Evolutionary conservation across 2,329 filamentous ascomycete species (phyloP), one percentile per base, ranked within the genome.

Genomic region (Pseudocercospora musae): DNA sequence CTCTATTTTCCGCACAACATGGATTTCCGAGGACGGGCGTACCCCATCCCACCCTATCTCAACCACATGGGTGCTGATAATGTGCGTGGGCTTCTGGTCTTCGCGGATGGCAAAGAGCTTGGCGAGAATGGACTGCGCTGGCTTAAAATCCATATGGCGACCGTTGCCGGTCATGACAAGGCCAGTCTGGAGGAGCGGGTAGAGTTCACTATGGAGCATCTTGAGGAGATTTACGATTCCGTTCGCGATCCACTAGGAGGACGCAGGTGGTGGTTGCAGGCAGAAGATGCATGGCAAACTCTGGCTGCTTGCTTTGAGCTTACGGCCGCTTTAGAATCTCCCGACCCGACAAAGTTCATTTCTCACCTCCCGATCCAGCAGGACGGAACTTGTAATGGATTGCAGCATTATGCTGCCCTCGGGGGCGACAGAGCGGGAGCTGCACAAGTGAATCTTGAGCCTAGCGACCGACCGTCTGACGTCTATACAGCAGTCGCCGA

Each of bases 11-110:
- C 95, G 0, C 95, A 99, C 78, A 99, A 96, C 72, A 81, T 98
- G 75, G 95, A 99, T 76, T 99, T 99, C 76, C 89, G 95, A 64
- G 95, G 95, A 31, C 88, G 95, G 68, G 95, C 95, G 0, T 99
- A 99, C 77, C 95, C 95, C 0, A 86, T 99, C 57, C 92, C 95
- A 0, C 92, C 94, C 0, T 96, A 97, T 68, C 83, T 99, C 46
- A 99, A 99, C 74, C 95, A 99, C 74, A 98, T 99, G 88, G 94
- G 94, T 55, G 92, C 96, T 10, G 95, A 99, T 75, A 88, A 97
- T 70, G 87, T 89, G 13, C 86, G 95, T 74, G 91, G 92, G 6
- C 79, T 99, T 53, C 82, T 99, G 8, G 84, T 85, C 44, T 99
- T 99, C 74, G 89, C 87, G 9, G 81, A 89, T 63, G 93, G 91